phyloP scores from a whole-genome alignment of 176 grass and related monocot genomes.

The Panicum miliaceum region DNA sequence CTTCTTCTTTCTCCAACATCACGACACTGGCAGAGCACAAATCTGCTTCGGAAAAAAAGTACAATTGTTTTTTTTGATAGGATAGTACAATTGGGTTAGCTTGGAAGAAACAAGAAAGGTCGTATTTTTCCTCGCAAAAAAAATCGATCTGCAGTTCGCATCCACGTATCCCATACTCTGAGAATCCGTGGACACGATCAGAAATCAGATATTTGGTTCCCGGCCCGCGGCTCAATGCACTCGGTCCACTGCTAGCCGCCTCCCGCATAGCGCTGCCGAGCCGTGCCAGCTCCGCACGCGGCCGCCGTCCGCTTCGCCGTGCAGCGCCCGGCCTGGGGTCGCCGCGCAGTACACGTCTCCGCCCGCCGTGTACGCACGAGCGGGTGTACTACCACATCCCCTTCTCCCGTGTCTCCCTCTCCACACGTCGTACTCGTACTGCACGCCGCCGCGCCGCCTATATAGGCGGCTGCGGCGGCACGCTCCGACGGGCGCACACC shows the following conservation, averaged over 20 bases:
- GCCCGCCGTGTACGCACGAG: slow-evolving; percentile 11
- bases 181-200: not conserved
- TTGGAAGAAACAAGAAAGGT: no score
- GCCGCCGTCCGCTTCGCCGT: not conserved
- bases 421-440: slow-evolving; percentile 38
- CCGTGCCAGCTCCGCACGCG: not conserved
- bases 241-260: not conserved
- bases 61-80: no score
- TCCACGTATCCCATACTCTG: no score
- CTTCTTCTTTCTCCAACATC: no score
- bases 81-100: not conserved
- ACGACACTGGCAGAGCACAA: not conserved
- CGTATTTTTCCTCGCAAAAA: no score
- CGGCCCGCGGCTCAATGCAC: not conserved
- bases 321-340: not conserved
- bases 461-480: slow-evolving; percentile 1
- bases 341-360: slow-evolving; percentile 12
- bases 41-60: no score
- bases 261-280: not conserved
- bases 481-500: not conserved
- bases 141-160: no score
- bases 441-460: not conserved
- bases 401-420: not conserved
- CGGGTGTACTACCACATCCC: not conserved
- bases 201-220: not conserved